A percentile compares a stretch with the other conserved stretches of the same genome.
phyloP scores from a whole-genome alignment of 345 rosid species.

The Punica granatum region DNA sequence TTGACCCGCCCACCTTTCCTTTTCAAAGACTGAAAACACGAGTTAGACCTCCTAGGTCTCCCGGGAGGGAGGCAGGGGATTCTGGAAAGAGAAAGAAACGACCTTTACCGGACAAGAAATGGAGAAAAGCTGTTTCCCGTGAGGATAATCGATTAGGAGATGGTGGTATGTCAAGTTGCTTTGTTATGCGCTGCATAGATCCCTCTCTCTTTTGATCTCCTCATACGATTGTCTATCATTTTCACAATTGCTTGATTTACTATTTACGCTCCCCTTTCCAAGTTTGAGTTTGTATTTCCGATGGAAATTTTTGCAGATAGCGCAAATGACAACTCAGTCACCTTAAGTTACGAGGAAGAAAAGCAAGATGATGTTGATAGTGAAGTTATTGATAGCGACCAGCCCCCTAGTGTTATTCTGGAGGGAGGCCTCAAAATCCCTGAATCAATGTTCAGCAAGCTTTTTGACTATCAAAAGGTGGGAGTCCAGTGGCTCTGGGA shows the following conservation, averaged over 20 bases:
- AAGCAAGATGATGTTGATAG: constrained; percentile 47
- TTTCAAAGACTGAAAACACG: constrained; percentile 69
- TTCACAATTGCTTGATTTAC: not conserved
- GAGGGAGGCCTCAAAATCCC: constrained; percentile 91
- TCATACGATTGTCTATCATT: not conserved
- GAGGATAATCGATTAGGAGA: constrained; percentile 48
- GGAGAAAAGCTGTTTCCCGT: constrained; percentile 56
- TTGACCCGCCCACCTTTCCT: constrained; percentile 65
- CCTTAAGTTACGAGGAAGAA: constrained; percentile 52
- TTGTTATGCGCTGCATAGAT: not conserved
- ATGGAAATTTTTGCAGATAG: constrained; percentile 23
- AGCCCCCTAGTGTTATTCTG: constrained; percentile 44
- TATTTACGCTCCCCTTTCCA: not conserved
- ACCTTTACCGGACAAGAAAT: constrained; percentile 83
- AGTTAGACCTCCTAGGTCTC: constrained; percentile 29
- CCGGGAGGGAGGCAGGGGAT: constrained; percentile 41
- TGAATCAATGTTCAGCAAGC: constrained; percentile 50
- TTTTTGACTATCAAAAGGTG: constrained; percentile 94
- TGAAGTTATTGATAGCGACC: constrained; percentile 35
- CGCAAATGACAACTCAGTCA: constrained; percentile 26
- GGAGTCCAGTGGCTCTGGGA: constrained; percentile 99
- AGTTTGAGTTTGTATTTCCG: not conserved
- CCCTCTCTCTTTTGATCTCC: not conserved
- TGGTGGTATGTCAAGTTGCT: constrained; percentile 38
- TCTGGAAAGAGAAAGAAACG: constrained; percentile 48